A percentile compares a stretch with the other conserved stretches of the same genome.
Conservation (phyloP, 176 grass and related monocot species). For the Rhynchospora pubera region DNA sequence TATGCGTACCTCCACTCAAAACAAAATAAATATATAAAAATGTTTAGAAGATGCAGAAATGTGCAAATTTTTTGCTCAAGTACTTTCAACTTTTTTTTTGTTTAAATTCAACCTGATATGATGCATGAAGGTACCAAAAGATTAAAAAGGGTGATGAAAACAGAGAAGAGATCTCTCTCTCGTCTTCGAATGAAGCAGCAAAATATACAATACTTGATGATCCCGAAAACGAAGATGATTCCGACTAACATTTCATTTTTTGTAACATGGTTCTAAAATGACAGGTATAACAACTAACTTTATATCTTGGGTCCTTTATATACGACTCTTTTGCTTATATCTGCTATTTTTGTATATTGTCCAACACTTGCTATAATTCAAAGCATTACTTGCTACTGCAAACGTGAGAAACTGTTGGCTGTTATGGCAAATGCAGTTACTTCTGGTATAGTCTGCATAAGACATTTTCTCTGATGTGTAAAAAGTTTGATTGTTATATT, state of each 20-base stretch:
- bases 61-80: not conserved
- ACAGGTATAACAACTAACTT: conserved; percentile 10
- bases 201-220: conserved; percentile 95
- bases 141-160: conserved; percentile 49
- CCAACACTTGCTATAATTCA: not conserved
- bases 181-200: conserved; percentile 34
- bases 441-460: not conserved
- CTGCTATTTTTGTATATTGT: not conserved
- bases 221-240: conserved; percentile 46
- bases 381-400: not conserved
- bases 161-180: conserved; percentile 23
- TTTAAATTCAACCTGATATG: conserved; percentile 14
- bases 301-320: not conserved
- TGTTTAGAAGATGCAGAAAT: not conserved
- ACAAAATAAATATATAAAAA: not conserved
- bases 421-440: not conserved
- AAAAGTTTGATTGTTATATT: not conserved
- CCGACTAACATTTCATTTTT: conserved; percentile 30
- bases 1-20: not conserved
- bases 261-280: conserved; percentile 3
- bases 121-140: conserved; percentile 58
- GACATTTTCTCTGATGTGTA: not conserved
- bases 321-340: not conserved
- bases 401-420: not conserved
- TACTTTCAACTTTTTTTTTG: conserved; percentile 1